These are phyloP conservation scores for Stemphylium vesicarium DNA, from an alignment of 2,329 filamentous ascomycete species.

Conservation along the genomic window DNA sequence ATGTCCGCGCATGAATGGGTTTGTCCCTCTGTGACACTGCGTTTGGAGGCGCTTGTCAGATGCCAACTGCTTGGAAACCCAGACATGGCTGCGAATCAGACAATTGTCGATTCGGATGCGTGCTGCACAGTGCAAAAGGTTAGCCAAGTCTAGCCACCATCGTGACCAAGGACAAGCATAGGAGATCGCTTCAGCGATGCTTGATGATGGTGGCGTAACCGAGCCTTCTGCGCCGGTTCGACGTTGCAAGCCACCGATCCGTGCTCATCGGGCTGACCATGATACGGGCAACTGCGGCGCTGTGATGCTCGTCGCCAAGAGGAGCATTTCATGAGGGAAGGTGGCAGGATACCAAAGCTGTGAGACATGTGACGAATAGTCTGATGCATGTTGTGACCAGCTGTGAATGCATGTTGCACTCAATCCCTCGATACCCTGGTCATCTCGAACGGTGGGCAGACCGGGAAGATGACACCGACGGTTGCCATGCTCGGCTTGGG, in stretches of 20 bases:
- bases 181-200: constrained; percentile 2
- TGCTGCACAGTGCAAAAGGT: constrained; percentile 6
- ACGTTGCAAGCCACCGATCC: constrained; percentile 40
- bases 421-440: constrained; percentile 5
- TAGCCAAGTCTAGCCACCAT: constrained; percentile 4
- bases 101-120: constrained; percentile 8
- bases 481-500: background rate
- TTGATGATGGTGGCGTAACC: constrained; percentile 11
- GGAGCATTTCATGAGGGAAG: constrained; percentile 20
- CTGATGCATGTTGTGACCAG: constrained; percentile 26
- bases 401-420: constrained; percentile 19
- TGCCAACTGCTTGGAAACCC: constrained; percentile 7
- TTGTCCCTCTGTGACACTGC: constrained; percentile 10
- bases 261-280: constrained; percentile 8
- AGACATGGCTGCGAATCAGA: constrained; percentile 8
- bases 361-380: constrained; percentile 14
- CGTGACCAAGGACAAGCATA: background rate
- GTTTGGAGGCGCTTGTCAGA: constrained; percentile 12
- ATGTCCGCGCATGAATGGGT: constrained; percentile 2
- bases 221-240: constrained; percentile 28
- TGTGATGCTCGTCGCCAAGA: constrained; percentile 12
- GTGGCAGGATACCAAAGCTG: constrained; percentile 9
- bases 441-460: constrained; percentile 5
- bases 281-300: constrained; percentile 11
- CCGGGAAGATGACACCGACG: constrained; percentile 12